Conservation (phyloP, 306 rosid species). For the Glycine soja region DNA sequence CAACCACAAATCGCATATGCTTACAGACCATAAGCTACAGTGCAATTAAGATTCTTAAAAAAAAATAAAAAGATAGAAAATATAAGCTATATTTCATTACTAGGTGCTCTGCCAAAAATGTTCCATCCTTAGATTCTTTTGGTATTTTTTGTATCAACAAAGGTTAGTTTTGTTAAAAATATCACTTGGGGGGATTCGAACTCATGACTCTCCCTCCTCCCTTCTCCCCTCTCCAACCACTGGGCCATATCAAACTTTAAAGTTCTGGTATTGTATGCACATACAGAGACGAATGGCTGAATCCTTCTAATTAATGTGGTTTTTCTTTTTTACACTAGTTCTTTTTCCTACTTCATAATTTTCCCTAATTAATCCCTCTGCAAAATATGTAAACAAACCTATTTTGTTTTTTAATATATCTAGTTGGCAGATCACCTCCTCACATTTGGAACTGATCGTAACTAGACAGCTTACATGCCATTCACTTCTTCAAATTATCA, state of each 20-base stretch:
- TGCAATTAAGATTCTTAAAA: neutral
- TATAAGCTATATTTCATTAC: neutral
- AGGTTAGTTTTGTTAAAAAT: too few relatives aligned
- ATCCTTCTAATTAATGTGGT: too few relatives aligned
- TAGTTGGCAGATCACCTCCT: neutral
- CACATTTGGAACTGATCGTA: neutral
- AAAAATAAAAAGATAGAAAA: too few relatives aligned
- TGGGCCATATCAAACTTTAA: neutral
- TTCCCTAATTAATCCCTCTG: too few relatives aligned
- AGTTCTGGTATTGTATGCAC: neutral
- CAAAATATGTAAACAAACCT: too few relatives aligned
- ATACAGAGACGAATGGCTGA: neutral
- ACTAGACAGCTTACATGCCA: neutral
- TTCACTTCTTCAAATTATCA: neutral
- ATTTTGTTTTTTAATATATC: neutral
- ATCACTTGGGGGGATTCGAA: too few relatives aligned
- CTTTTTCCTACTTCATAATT: neutral
- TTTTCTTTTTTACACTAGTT: too few relatives aligned
- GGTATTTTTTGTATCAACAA: too few relatives aligned
- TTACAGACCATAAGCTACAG: neutral
- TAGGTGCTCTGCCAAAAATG: neutral
- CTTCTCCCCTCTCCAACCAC: too few relatives aligned
- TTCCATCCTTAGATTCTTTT: too few relatives aligned
- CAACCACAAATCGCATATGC: conserved; percentile 23
- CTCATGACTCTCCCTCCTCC: too few relatives aligned